phyloP scores from a whole-genome alignment of 2,329 filamentous ascomycete species.

The Epichloe scottii region DNA sequence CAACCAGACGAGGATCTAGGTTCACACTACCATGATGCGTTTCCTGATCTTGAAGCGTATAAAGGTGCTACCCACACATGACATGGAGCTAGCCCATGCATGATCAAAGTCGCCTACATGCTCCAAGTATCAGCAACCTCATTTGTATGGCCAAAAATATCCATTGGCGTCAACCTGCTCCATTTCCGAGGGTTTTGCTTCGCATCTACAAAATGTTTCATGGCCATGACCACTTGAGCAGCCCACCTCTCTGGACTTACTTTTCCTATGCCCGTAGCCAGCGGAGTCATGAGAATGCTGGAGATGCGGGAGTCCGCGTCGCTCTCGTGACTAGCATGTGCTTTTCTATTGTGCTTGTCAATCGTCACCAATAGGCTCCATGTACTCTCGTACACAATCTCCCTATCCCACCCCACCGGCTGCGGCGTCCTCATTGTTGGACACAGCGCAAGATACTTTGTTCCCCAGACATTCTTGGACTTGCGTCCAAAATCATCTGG shows the following conservation, averaged over 20 bases:
- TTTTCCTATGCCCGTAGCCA: conserved; percentile 34
- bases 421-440: conserved; percentile 39
- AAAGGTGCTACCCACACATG: neutral
- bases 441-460: conserved; percentile 33
- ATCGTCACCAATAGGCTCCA: conserved; percentile 38
- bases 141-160: conserved; percentile 5
- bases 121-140: conserved; percentile 5
- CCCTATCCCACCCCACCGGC: conserved; percentile 33
- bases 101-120: neutral
- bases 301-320: conserved; percentile 19
- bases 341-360: conserved; percentile 31
- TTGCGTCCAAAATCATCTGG: conserved; percentile 21
- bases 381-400: conserved; percentile 40
- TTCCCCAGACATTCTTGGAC: conserved; percentile 27
- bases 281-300: conserved; percentile 36
- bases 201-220: conserved; percentile 39
- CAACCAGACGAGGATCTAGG: no score
- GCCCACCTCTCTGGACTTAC: conserved; percentile 37
- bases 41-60: no score
- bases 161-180: conserved; percentile 18
- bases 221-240: conserved; percentile 33
- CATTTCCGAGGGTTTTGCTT: conserved; percentile 29
- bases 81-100: neutral
- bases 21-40: no score
- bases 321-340: conserved; percentile 3